These are phyloP conservation scores for Daedaleopsis sinensis DNA, from an alignment of 768 basidiomycete species.

Conservation along the genomic window DNA sequence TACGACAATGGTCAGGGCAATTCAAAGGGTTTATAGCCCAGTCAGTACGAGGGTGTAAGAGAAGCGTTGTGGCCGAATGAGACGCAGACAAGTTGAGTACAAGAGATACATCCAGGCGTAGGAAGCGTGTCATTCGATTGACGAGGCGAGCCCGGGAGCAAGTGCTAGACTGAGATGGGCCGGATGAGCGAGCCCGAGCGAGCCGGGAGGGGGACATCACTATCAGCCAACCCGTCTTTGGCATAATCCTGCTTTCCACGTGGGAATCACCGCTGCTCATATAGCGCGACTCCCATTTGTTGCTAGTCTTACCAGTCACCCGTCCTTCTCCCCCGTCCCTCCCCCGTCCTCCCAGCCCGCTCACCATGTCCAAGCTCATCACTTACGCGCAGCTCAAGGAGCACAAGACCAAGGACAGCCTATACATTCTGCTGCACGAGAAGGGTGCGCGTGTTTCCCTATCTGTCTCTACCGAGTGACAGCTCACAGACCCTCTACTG, in stretches of 20 bases:
- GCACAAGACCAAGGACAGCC: slow-evolving; percentile 71
- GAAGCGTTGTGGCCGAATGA: no score
- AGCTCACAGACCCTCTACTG: slow-evolving; percentile 17
- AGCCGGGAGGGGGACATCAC: background rate
- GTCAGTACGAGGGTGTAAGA: no score
- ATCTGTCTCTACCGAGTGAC: slow-evolving; percentile 3
- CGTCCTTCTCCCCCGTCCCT: slow-evolving; percentile 21
- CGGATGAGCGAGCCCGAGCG: no score
- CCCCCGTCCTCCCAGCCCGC: slow-evolving; percentile 20
- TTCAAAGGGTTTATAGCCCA: no score
- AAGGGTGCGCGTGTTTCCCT: slow-evolving; percentile 59
- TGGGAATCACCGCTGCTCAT: slow-evolving; percentile 20
- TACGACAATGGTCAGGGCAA: no score
- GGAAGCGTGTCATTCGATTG: no score
- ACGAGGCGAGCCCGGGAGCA: no score
- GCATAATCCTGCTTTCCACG: slow-evolving; percentile 24
- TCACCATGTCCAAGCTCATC: slow-evolving; percentile 51
- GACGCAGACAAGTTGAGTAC: no score
- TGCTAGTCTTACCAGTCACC: slow-evolving; percentile 12
- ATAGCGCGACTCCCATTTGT: slow-evolving; percentile 22
- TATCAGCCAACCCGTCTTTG: slow-evolving; percentile 1
- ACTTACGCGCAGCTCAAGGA: slow-evolving; percentile 77
- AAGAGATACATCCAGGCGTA: no score
- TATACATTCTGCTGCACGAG: slow-evolving; percentile 83
- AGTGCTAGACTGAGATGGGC: no score